Conservation (phyloP, 1,284 basidiomycete species). For the Melampsora abietis-canadensis region DNA sequence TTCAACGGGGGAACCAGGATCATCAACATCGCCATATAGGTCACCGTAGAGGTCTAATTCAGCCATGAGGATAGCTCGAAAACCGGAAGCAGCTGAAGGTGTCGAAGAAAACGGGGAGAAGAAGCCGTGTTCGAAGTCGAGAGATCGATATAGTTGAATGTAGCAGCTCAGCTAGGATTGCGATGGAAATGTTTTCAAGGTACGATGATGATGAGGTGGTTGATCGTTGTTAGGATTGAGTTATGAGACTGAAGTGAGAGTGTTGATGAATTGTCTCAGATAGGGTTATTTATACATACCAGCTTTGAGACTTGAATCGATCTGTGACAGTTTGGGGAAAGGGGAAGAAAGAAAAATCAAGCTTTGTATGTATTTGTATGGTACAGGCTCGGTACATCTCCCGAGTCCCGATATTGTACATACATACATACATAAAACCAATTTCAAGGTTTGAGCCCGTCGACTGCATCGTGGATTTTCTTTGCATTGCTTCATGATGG, state of each 20-base stretch:
- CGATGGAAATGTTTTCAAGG: neutral
- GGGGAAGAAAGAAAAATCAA: too few relatives aligned
- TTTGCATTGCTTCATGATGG: too few relatives aligned
- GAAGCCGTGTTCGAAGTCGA: neutral
- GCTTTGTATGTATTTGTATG: neutral
- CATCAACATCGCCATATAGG: constrained; percentile 40
- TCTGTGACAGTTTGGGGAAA: too few relatives aligned
- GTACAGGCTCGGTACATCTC: neutral
- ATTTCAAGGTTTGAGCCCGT: too few relatives aligned
- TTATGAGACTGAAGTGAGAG: too few relatives aligned
- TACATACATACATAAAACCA: too few relatives aligned
- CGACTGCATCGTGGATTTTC: too few relatives aligned
- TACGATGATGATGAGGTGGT: neutral
- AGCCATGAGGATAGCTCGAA: constrained; percentile 17
- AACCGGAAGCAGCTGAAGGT: neutral
- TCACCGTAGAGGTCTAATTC: constrained; percentile 43
- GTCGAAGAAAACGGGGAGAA: neutral
- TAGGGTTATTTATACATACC: too few relatives aligned
- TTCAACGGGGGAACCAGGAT: constrained; percentile 30
- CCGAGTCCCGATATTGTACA: too few relatives aligned
- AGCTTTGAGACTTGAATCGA: too few relatives aligned
- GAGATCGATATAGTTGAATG: neutral
- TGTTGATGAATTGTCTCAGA: too few relatives aligned
- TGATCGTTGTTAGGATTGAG: too few relatives aligned
- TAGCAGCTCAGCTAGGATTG: neutral